Conservation (phyloP, 2,329 filamentous ascomycete genomes). For the Apiospora arundinis region DNA sequence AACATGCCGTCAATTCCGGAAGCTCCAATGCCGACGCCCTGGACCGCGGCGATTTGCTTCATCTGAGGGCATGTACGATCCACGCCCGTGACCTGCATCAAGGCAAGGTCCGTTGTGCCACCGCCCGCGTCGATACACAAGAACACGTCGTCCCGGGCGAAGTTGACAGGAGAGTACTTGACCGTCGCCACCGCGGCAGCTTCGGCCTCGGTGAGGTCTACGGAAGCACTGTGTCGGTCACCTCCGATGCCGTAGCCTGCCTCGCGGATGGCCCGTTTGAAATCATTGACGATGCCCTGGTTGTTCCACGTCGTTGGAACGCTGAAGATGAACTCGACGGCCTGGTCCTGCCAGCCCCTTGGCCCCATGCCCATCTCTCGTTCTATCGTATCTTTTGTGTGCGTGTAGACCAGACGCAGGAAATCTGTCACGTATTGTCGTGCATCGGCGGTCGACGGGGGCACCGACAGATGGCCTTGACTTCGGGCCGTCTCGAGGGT, state of each 20-base stretch:
- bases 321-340: constrained; percentile 61
- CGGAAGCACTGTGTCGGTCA: constrained; percentile 43
- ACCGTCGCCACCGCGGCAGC: constrained; percentile 54
- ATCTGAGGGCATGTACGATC: no score
- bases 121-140: constrained; percentile 53
- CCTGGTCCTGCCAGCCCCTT: constrained; percentile 49
- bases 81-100: constrained; percentile 49
- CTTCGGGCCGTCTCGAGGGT: constrained; percentile 50
- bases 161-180: constrained; percentile 47
- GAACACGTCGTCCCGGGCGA: constrained; percentile 47
- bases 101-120: constrained; percentile 53
- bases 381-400: constrained; percentile 53
- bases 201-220: constrained; percentile 56
- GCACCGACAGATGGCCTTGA: constrained; percentile 50
- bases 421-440: constrained; percentile 57
- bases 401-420: constrained; percentile 53
- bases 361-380: constrained; percentile 45
- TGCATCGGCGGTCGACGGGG: constrained; percentile 48
- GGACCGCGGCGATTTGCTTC: constrained; percentile 44
- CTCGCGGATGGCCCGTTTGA: constrained; percentile 52
- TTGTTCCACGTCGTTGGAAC: constrained; percentile 64
- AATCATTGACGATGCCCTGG: constrained; percentile 56
- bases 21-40: constrained; percentile 52
- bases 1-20: constrained; percentile 53
- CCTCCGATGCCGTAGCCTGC: constrained; percentile 58